Evolutionary conservation across 805 yeast species (phyloP), one percentile per base, ranked within the genome.

Genomic region (Zygotorulaspora sp.): DNA sequence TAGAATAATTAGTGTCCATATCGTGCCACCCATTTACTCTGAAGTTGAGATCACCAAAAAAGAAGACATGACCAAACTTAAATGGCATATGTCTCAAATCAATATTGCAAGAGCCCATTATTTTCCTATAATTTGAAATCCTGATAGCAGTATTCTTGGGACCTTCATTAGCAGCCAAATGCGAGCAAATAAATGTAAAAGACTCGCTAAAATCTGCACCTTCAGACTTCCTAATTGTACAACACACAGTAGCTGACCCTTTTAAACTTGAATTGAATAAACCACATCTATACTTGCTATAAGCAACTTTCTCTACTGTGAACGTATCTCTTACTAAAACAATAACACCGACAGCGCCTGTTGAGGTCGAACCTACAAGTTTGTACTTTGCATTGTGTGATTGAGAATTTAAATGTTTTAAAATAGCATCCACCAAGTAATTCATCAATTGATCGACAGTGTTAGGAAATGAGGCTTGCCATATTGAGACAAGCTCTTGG

Each of bases 11-110:
- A 2, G 45, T 38, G 9, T 23, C 47, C 38, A 38, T 30, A 9
- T 38, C 44, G 26, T 46, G 41, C 31, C 43, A 42, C 5, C 54
- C 47, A 9, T 53, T 58, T 6, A 82, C 72, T 30, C 97, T 68
- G 58, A 83, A 89, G 56, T 89, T 89, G 50, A 89, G 65, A 60
- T 89, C 97, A 0, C 97, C 97, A 70, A 85, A 62, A 36, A 88
- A 58, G 52, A 88, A 81, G 4, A 80, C 61, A 54, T 83, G 95
- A 3, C 77, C 79, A 47, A 79, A 81, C 9, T 70, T 72, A 52
- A 83, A 79, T 21, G 44, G 41, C 15, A 37, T 26, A 18, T 32
- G 29, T 10, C 51, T 41, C 12, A 52, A 46, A 18, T 46, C 47
- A 9, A 32, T 32, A 38, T 71, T 75, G 32, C 83, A 53, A 3